phyloP scores from a whole-genome alignment of 768 basidiomycete genomes.

The Roridomyces roridus region DNA sequence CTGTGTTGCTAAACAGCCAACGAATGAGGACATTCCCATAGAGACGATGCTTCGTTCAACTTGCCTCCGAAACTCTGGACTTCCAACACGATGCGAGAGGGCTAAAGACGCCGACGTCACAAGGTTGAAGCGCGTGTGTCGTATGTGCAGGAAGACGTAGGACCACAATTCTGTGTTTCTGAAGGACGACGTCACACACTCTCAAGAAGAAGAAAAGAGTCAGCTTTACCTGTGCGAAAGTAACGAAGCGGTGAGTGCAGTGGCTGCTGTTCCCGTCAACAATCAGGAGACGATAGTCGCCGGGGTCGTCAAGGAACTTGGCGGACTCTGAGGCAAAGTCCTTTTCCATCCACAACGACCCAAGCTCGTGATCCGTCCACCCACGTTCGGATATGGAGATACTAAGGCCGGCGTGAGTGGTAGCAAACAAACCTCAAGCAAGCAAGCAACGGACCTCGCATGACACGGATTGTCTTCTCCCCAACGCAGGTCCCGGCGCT shows the following conservation, averaged over 20 bases:
- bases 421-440: conserved; percentile 7
- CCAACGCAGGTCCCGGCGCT: conserved; percentile 41
- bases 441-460: neutral
- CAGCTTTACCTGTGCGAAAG: conserved; percentile 10
- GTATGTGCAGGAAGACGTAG: conserved; percentile 32
- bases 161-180: conserved; percentile 22
- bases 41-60: too few relatives aligned
- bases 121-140: conserved; percentile 26
- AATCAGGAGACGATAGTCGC: neutral
- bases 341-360: neutral
- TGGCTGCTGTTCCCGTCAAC: conserved; percentile 33
- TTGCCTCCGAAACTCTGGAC: neutral
- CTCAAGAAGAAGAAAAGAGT: too few relatives aligned
- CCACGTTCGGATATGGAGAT: neutral
- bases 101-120: conserved; percentile 30
- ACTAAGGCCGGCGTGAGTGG: neutral
- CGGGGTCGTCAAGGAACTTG: neutral
- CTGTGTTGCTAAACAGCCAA: neutral
- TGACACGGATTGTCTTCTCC: conserved; percentile 30
- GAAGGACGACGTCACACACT: too few relatives aligned
- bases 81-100: conserved; percentile 22
- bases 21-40: too few relatives aligned
- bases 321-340: neutral
- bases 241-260: conserved; percentile 17
- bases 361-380: neutral